A percentile compares a stretch with the other conserved stretches of the same genome.
Conservation (phyloP, 176 grass and related monocot genomes). For the Triticum urartu region DNA sequence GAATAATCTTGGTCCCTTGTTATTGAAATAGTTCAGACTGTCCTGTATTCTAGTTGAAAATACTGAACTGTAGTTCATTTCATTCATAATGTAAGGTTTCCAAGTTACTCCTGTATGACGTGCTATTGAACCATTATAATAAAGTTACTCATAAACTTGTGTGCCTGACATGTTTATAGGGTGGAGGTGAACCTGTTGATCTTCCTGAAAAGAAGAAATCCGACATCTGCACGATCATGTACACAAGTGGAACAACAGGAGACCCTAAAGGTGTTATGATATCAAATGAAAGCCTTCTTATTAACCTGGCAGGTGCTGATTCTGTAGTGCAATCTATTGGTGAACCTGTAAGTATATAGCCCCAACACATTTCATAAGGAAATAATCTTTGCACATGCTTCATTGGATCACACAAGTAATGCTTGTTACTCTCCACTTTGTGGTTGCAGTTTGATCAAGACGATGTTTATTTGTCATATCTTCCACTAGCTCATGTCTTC, state of each 20-base stretch:
- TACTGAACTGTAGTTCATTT: neutral
- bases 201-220: constrained; percentile 76
- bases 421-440: neutral
- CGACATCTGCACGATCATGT: constrained; percentile 91
- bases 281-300: constrained; percentile 74
- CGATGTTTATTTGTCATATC: constrained; percentile 95
- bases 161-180: constrained; percentile 37
- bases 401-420: constrained; percentile 11
- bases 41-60: neutral
- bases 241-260: constrained; percentile 96
- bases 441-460: constrained; percentile 54
- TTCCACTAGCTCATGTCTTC: constrained; percentile 90
- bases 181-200: constrained; percentile 55
- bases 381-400: neutral
- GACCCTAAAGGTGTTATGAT: constrained; percentile 94
- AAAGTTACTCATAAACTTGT: constrained; percentile 2
- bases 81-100: neutral
- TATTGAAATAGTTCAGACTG: neutral
- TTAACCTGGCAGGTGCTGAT: constrained; percentile 55
- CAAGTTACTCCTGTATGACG: neutral
- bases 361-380: neutral
- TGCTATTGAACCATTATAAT: neutral
- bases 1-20: neutral
- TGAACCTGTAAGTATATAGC: constrained; percentile 53
- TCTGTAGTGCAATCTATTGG: constrained; percentile 38